Evolutionary conservation across 208 protist genomes (phyloP), one percentile per base, ranked within the genome.

Genomic region (Leishmania major): DNA sequence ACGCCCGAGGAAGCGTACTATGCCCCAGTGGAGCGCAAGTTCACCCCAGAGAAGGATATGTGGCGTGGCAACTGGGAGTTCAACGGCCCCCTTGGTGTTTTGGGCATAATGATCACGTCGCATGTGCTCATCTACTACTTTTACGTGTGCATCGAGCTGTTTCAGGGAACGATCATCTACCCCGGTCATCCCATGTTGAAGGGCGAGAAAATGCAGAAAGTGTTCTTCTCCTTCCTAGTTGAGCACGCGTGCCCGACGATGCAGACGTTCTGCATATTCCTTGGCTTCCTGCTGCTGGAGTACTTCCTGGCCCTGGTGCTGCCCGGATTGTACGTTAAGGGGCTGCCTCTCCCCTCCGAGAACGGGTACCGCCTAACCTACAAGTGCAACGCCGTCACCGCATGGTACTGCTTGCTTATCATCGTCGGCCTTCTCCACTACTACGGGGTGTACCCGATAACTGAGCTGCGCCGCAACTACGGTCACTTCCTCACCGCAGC

Each of bases 71-170:
- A 90, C 35, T 96, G 89, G 70, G 95, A 98, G 81, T 98, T 98
- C 82, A 89, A 88, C 28, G 96, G 96, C 10, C 87, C 88, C 0
- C 79, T 88, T n/a, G 89, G 86, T 78, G 91, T 83, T 6, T 47
- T 91, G 37, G 75, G 37, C 62, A 97, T 99, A 81, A 99, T 99
- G 90, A 72, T 94, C 53, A 83, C 82, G 69, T 97, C 92, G n/a
- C 97, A 98, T 78, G 73, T 95, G 19, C 78, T 97, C 60, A 92
- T 98, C 74, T 98, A 91, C 90, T 99, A 98, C 92, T 92, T 98
- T 79, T 98, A 88, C 79, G 89, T 94, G 4, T 95, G 92, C 75
- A 79, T 98, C 31, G 83, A 93, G 73, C 79, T 88, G 64, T 96
- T 96, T 84, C 76, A 97, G 75, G 96, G 94, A 66, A 92, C 85